Evolutionary conservation across 2,329 filamentous ascomycete species (phyloP).

Genomic region (Plenodomus lindquistii): DNA sequence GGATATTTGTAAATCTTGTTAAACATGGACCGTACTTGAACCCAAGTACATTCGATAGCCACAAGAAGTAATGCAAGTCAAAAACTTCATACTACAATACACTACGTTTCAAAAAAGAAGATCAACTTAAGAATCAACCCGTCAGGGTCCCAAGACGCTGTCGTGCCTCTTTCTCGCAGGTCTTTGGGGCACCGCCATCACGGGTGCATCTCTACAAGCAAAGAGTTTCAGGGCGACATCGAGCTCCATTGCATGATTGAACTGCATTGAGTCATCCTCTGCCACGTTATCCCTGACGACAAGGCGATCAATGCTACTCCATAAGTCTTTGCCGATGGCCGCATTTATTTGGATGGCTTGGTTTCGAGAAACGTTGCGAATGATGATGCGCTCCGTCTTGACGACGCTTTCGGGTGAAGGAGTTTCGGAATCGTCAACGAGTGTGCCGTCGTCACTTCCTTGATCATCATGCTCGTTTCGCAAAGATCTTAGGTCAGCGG

Average conservation of each 20-base stretch:
- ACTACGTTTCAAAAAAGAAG: too few species aligned
- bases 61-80: too few species aligned
- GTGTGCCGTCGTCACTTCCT: slow-evolving; percentile 11
- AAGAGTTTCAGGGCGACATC: not conserved
- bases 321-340: slow-evolving; percentile 17
- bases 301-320: slow-evolving; percentile 13
- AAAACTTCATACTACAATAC: too few species aligned
- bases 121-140: too few species aligned
- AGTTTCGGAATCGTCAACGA: slow-evolving; percentile 14
- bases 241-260: slow-evolving; percentile 12
- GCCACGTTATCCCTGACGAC: slow-evolving; percentile 17
- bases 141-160: too few species aligned
- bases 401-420: slow-evolving; percentile 2
- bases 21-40: too few species aligned
- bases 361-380: slow-evolving; percentile 12
- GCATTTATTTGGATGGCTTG: slow-evolving; percentile 21
- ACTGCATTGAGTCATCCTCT: slow-evolving; percentile 8
- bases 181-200: not conserved
- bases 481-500: slow-evolving; percentile 10
- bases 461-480: slow-evolving; percentile 3
- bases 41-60: too few species aligned
- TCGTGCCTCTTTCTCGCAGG: not conserved
- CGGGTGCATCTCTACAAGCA: not conserved
- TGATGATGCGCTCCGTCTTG: slow-evolving; percentile 17
- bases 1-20: too few species aligned